Conservation (phyloP, 305 asterid genomes). For the Fraxinus dipetala region DNA sequence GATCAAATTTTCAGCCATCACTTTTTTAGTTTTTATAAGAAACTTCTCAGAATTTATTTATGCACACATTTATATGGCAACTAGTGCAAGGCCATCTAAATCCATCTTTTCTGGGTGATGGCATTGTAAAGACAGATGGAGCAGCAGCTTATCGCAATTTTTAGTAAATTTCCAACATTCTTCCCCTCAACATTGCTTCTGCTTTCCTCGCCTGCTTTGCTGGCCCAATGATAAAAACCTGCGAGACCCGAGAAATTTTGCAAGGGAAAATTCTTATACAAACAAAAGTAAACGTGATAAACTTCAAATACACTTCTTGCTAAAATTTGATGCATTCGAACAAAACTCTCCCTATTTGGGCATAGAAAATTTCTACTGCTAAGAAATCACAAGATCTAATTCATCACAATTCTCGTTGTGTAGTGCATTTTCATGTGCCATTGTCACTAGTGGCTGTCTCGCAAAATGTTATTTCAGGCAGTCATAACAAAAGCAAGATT, state of each 20-base stretch:
- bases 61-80: background rate
- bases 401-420: background rate
- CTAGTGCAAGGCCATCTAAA: background rate
- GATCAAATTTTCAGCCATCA: background rate
- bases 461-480: background rate
- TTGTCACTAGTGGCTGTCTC: background rate
- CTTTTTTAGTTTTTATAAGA: background rate
- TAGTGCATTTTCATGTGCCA: background rate
- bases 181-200: conserved; percentile 80
- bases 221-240: conserved; percentile 90
- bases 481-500: background rate
- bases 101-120: background rate
- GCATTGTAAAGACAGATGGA: background rate
- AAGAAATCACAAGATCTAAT: background rate
- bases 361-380: background rate
- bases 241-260: conserved; percentile 23
- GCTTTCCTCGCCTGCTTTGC: conserved; percentile 81
- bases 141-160: background rate
- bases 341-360: background rate
- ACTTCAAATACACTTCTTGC: background rate
- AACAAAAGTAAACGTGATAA: background rate
- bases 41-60: background rate
- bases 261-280: background rate
- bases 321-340: background rate
- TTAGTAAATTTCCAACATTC: conserved; percentile 55